These are phyloP conservation scores for Chionographis japonica DNA, from an alignment of 106 monocot genomes.

Conservation along the genomic window DNA sequence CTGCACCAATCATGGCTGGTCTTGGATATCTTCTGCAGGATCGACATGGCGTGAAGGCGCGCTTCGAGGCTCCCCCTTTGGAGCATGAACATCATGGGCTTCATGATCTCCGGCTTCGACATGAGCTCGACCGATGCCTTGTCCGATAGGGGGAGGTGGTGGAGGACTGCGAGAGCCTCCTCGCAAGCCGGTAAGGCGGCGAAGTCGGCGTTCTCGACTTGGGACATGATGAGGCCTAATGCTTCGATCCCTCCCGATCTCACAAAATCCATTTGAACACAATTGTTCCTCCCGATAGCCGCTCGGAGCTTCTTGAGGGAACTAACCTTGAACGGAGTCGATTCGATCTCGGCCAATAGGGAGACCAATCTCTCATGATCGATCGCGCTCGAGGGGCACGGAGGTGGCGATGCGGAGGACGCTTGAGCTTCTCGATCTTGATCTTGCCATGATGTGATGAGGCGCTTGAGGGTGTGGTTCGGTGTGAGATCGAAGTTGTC, in stretches of 20 bases:
- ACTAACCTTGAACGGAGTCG: constrained; percentile 59
- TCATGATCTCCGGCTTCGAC: constrained; percentile 41
- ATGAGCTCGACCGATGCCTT: constrained; percentile 22
- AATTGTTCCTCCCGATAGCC: not conserved
- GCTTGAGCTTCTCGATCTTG: not conserved
- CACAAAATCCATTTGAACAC: constrained; percentile 17
- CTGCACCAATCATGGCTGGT: constrained; percentile 18
- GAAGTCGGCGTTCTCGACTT: constrained; percentile 41
- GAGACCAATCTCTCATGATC: constrained; percentile 19
- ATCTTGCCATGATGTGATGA: constrained; percentile 46
- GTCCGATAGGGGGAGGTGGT: constrained; percentile 39
- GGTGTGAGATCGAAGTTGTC: constrained; percentile 56
- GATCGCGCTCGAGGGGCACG: not conserved
- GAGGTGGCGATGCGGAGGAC: not conserved
- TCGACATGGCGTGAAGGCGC: constrained; percentile 43
- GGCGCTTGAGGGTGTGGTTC: constrained; percentile 64
- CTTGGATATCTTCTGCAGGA: constrained; percentile 39
- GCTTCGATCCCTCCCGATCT: constrained; percentile 37
- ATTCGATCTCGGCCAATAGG: constrained; percentile 34
- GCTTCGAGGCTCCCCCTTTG: constrained; percentile 65
- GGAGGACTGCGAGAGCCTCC: constrained; percentile 51
- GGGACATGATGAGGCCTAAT: constrained; percentile 28
- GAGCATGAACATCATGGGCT: constrained; percentile 43
- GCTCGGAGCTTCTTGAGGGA: constrained; percentile 47
- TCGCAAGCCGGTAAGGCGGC: constrained; percentile 48